Base-by-base conservation (phyloP, 345 rosid genomes). In the Rhodamnia rubescens region DNA sequence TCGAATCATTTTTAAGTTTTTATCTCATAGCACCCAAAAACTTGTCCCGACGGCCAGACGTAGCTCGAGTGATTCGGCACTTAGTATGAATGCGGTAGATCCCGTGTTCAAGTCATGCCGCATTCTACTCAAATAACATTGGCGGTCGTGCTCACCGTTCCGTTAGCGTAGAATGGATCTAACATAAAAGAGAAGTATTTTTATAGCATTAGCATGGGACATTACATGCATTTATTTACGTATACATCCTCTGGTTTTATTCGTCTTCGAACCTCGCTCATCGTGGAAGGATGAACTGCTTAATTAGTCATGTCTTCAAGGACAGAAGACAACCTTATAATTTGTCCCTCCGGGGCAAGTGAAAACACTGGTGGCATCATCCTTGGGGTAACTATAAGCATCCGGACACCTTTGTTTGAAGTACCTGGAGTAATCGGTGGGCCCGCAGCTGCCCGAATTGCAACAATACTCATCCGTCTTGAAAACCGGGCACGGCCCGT, bases 301-400 rank as follows among this genome's bases (percentile, higher is more conserved):
- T 26, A n/a, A 47, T 24, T 14, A 16, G 29, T 56, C 53, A 42
- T 27, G 83, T 24, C n/a, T 7, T 83, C 85, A 86, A 40, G 90
- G 91, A 49, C 91, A 88, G 82, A 90, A 90, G 44, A 87, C 83
- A 51, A 90, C 90, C 82, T 87, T 87, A 29, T 85, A 90, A 74
- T 88, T 88, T n/a, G 91, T 88, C 8, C 90, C 88, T 0, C 86
- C 85, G 53, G 90, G 89, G 47, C 91, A 88, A 12, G 91, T 88
- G 74, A 90, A 90, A 1, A 56, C 16, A 27, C 88, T 85, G 8
- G 87, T 85, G 7, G 82, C 58, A n/a, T 89, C 90, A 50, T 90
- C 90, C 82, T 84, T 87, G 36, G 90, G 91, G 69, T 90, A 90
- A n/a, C 88, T 88, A 27, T 84, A 88, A 84, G 89, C 88, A 80